Evolutionary conservation across 768 basidiomycete species (phyloP).

Genomic region (Mycena filopes): DNA sequence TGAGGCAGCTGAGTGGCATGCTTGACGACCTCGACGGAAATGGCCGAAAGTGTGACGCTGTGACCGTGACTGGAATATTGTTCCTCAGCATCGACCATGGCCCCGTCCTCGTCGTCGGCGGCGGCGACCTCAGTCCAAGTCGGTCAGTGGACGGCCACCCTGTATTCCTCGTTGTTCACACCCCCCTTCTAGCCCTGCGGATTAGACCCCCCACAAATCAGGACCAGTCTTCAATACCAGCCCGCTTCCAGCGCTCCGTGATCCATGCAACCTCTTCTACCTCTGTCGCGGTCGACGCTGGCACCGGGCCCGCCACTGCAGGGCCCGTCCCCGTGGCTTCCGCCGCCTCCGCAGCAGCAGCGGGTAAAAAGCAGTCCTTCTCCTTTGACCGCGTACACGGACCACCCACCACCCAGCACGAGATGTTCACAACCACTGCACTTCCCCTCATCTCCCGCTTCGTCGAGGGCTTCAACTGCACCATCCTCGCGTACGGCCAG

Average conservation of each 20-base stretch:
- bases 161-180: background rate
- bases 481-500: constrained; percentile 97
- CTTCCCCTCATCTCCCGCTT: constrained; percentile 88
- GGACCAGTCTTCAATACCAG: constrained; percentile 87
- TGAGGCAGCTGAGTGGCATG: no score
- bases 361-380: constrained; percentile 85
- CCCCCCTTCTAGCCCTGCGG: constrained; percentile 70
- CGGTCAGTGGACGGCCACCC: constrained; percentile 64
- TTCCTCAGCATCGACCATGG: constrained; percentile 62
- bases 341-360: constrained; percentile 51
- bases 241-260: constrained; percentile 92
- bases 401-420: constrained; percentile 86
- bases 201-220: constrained; percentile 90
- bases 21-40: no score
- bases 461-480: constrained; percentile 96
- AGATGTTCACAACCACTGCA: constrained; percentile 87
- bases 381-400: constrained; percentile 95
- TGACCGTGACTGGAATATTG: constrained; percentile 2
- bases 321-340: constrained; percentile 60
- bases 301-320: constrained; percentile 60
- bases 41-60: no score
- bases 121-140: constrained; percentile 93
- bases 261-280: constrained; percentile 81
- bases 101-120: constrained; percentile 69
- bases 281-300: constrained; percentile 84